Conservation (phyloP, 2,329 filamentous ascomycete genomes). For the Nemania sp. region DNA sequence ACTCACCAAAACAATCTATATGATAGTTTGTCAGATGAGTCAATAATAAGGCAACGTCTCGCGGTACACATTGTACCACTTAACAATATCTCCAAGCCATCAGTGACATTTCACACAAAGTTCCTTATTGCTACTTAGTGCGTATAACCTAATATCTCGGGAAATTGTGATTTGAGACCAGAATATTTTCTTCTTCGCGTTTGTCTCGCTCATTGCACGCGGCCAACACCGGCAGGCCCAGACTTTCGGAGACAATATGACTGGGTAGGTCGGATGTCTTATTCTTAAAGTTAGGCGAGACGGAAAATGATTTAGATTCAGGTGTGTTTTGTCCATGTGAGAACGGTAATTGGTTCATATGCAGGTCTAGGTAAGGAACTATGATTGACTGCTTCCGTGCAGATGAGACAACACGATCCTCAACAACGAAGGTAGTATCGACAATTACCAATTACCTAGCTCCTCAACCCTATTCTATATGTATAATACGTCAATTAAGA, state of each 20-base stretch:
- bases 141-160: conserved; percentile 24
- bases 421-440: neutral
- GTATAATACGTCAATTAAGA: neutral
- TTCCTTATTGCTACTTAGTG: neutral
- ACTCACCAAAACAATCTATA: neutral
- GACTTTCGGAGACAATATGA: neutral
- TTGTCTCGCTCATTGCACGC: conserved; percentile 20
- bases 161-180: conserved; percentile 12
- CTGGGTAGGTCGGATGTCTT: conserved; percentile 11
- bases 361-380: neutral
- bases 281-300: conserved; percentile 3
- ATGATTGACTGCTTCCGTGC: conserved; percentile 7
- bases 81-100: neutral
- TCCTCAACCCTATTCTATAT: neutral
- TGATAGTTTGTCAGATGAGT: neutral
- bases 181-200: conserved; percentile 15
- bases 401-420: conserved; percentile 2
- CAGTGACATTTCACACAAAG: neutral
- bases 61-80: conserved; percentile 4
- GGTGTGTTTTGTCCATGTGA: conserved; percentile 7
- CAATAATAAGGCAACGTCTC: neutral
- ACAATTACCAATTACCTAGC: conserved; percentile 2
- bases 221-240: neutral
- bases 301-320: conserved; percentile 1
- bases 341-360: conserved; percentile 7